phyloP scores from a whole-genome alignment of 768 basidiomycete genomes.

The Collybia sp. region DNA sequence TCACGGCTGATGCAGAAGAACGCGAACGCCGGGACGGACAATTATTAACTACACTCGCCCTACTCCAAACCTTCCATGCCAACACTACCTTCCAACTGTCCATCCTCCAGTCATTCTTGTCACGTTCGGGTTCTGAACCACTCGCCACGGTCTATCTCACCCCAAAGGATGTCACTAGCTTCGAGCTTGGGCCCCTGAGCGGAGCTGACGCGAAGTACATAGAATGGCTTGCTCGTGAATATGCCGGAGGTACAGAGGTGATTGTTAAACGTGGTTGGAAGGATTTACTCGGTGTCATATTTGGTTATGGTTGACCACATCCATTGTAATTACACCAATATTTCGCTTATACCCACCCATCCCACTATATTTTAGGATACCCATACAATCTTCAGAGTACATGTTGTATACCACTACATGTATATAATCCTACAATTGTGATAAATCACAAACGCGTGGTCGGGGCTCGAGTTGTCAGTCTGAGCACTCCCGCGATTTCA shows the following conservation, averaged over 20 bases:
- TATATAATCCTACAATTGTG: too few species aligned
- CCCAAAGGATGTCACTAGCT: conserved; percentile 58
- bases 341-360: too few species aligned
- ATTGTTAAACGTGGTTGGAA: conserved; percentile 45
- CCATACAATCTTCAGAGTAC: too few species aligned
- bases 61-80: conserved; percentile 67
- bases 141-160: conserved; percentile 36
- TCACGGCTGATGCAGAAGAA: conserved; percentile 15
- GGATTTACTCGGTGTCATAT: conserved; percentile 40
- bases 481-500: too few species aligned
- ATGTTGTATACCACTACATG: too few species aligned
- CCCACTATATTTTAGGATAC: too few species aligned
- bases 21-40: conserved; percentile 25
- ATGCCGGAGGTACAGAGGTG: conserved; percentile 40
- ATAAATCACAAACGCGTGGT: too few species aligned
- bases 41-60: conserved; percentile 45
- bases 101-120: conserved; percentile 32
- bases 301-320: conserved; percentile 32
- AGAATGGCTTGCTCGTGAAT: conserved; percentile 73
- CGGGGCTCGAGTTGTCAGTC: too few species aligned
- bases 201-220: conserved; percentile 66
- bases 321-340: too few species aligned
- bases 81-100: conserved; percentile 57
- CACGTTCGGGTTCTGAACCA: conserved; percentile 2
- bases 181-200: conserved; percentile 75